Base-by-base conservation (phyloP, 164 flowering plant genomes). In the Hamamelis virginiana region DNA sequence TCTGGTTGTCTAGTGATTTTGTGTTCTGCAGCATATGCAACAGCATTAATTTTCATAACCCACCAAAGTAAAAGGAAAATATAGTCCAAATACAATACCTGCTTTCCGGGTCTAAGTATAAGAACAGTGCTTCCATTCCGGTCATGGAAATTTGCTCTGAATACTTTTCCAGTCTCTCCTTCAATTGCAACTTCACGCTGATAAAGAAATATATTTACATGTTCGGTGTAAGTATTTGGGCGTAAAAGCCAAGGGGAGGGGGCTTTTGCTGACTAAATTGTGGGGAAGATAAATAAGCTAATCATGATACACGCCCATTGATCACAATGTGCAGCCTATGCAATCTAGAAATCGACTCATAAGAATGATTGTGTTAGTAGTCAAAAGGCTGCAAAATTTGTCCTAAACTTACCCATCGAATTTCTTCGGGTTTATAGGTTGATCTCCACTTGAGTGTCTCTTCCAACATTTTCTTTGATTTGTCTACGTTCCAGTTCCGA, bases 401-500 rank as follows among this genome's bases (percentile, higher is more conserved):
- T 21, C 13, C 52, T 51, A 27, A n/a, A 46, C 79, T 73, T 82
- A 96, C 99, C 99, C 99, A 96, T 55, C 90, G 84, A 61, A 93
- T 96, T 72, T 96, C 95, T 83, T 93, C 98, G 56, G 99, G 99
- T 80, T 87, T 93, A 72, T 71, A 96, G 12, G 82, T 75, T 62
- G 89, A 82, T 72, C 99, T 85, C 99, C 99, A 96, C 65, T 82
- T 85, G 16, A 96, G 82, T 1, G 98, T 75, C 51, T 96, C 98
- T 48, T 89, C 92, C 75, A 96, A 60, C 99, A 96, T 93, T 74
- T 90, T 93, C 85, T 86, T 91, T 11, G 99, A 72, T 70, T 93
- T 96, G 21, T 89, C 98, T 9, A 90, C 75, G 71, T 96, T 87
- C 98, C 99, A 88, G 70, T 78, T 93, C 60, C 98, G 84, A 69